Evolutionary conservation across 2,329 filamentous ascomycete species (phyloP).

Genomic region (Achaetomium macrosporum): DNA sequence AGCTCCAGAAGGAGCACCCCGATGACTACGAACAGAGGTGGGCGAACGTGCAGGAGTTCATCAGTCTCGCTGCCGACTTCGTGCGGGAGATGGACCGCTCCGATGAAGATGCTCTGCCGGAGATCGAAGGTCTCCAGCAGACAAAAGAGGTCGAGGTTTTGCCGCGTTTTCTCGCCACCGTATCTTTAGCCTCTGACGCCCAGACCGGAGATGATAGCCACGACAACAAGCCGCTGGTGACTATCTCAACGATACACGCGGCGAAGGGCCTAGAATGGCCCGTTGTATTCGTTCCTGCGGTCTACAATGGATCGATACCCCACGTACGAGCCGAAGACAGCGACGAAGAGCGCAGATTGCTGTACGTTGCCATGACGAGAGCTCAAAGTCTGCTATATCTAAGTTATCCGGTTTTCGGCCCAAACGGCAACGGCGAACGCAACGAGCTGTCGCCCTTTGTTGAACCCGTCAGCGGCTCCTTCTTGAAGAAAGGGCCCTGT

Average conservation of each 20-base stretch:
- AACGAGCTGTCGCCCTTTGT: constrained; percentile 70
- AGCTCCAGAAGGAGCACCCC: constrained; percentile 63
- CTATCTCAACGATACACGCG: constrained; percentile 92
- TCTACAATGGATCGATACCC: constrained; percentile 85
- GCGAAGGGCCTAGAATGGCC: constrained; percentile 97
- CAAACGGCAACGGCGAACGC: constrained; percentile 47
- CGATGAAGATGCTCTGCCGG: constrained; percentile 54
- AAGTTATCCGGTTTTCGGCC: constrained; percentile 67
- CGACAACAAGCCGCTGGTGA: constrained; percentile 60
- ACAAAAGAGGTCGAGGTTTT: constrained; percentile 58
- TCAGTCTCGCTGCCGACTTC: constrained; percentile 72
- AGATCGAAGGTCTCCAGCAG: constrained; percentile 67
- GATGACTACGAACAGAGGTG: constrained; percentile 74
- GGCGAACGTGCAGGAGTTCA: constrained; percentile 86
- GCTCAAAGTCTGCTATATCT: constrained; percentile 82
- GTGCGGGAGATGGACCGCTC: constrained; percentile 37
- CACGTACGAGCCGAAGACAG: constrained; percentile 79
- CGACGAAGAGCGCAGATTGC: constrained; percentile 78
- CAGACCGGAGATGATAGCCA: constrained; percentile 57
- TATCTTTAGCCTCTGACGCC: constrained; percentile 76
- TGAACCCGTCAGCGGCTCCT: constrained; percentile 44
- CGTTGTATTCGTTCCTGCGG: constrained; percentile 84
- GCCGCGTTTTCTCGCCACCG: constrained; percentile 79
- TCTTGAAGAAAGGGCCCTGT: constrained; percentile 61
- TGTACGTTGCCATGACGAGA: constrained; percentile 96